phyloP scores from a whole-genome alignment of 139 green algal genomes.

The Asterochloris sp. region DNA sequence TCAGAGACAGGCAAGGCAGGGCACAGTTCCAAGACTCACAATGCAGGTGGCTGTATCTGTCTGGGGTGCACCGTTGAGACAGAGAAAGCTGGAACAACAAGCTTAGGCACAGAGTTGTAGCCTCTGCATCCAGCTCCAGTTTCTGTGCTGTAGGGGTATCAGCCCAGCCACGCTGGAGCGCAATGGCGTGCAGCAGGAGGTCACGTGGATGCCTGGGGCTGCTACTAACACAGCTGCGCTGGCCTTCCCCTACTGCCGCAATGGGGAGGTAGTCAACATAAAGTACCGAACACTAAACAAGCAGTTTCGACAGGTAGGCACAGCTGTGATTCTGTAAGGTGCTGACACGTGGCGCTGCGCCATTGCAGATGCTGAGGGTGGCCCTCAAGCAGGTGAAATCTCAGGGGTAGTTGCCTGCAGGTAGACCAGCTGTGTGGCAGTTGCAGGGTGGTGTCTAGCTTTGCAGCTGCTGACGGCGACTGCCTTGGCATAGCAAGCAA shows the following conservation, averaged over 20 bases:
- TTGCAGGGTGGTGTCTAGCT: too few relatives aligned
- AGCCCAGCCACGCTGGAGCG: slow-evolving; percentile 37
- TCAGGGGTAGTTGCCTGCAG: too few relatives aligned
- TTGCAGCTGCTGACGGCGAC: too few relatives aligned
- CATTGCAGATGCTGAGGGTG: too few relatives aligned
- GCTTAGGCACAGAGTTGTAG: neutral
- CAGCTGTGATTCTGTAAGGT: too few relatives aligned
- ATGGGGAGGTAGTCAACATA: slow-evolving; percentile 76
- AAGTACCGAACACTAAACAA: slow-evolving; percentile 85
- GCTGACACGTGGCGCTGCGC: too few relatives aligned
- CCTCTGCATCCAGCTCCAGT: slow-evolving; percentile 46
- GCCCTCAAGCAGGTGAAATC: too few relatives aligned
- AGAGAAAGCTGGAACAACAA: neutral
- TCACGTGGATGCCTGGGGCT: slow-evolving; percentile 7
- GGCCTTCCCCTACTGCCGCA: slow-evolving; percentile 79
- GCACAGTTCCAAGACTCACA: neutral
- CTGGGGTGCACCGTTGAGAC: neutral
- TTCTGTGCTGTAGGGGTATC: slow-evolving; percentile 59
- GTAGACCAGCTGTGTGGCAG: too few relatives aligned
- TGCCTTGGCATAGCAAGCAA: too few relatives aligned
- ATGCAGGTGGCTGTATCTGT: neutral
- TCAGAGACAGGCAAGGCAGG: neutral
- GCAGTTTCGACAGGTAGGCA: slow-evolving; percentile 63
- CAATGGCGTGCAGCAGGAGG: slow-evolving; percentile 49
- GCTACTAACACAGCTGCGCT: slow-evolving; percentile 27